Conservation (phyloP, 2,329 filamentous ascomycete genomes). For the Cladosporium sp. region DNA sequence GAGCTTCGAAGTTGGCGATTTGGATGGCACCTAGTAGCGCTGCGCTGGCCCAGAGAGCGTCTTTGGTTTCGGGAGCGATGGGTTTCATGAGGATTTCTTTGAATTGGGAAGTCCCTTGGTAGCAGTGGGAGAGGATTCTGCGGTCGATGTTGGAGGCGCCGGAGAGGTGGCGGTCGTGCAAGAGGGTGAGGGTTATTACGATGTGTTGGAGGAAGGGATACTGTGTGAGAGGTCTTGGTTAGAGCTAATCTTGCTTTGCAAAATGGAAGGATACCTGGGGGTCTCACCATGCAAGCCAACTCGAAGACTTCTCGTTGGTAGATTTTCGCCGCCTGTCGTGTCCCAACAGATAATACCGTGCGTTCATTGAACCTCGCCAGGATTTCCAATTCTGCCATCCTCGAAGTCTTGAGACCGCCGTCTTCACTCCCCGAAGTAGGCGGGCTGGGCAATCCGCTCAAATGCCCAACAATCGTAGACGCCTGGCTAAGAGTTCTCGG, state of each 20-base stretch:
- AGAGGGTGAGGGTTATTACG: constrained; percentile 48
- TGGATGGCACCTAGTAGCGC: constrained; percentile 44
- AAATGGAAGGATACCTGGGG: not conserved
- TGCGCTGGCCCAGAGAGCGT: constrained; percentile 44
- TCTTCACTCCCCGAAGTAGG: constrained; percentile 15
- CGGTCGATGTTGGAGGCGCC: constrained; percentile 23
- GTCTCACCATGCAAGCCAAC: constrained; percentile 13
- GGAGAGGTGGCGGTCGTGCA: constrained; percentile 48
- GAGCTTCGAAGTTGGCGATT: constrained; percentile 43
- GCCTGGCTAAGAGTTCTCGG: not conserved
- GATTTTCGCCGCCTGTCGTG: constrained; percentile 18
- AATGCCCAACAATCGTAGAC: not conserved
- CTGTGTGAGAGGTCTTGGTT: no score
- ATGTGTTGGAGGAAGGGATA: constrained; percentile 53
- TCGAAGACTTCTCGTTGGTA: constrained; percentile 19
- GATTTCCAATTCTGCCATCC: constrained; percentile 17
- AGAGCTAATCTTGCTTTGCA: not conserved
- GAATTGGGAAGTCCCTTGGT: constrained; percentile 46
- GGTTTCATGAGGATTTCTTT: constrained; percentile 38
- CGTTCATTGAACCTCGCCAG: constrained; percentile 22
- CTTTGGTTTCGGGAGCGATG: constrained; percentile 37
- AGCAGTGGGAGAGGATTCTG: constrained; percentile 44
- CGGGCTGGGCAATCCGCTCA: constrained; percentile 5
- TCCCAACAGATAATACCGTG: constrained; percentile 24
- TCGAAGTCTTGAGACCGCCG: constrained; percentile 10